phyloP scores from a whole-genome alignment of 2,329 filamentous ascomycete species.

The Pseudocercospora crystallina region DNA sequence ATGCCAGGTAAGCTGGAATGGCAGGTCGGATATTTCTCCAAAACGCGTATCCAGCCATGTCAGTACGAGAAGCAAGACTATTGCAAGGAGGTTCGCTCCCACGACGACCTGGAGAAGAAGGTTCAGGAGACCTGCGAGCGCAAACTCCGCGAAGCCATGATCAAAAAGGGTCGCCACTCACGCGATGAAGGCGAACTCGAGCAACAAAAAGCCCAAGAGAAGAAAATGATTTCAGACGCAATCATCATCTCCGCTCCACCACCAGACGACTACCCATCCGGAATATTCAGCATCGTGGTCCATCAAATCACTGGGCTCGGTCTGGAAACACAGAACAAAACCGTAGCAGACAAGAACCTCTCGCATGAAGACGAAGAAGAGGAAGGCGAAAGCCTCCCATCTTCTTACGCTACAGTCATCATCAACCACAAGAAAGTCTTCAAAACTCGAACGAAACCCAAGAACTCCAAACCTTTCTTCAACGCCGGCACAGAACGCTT shows the following conservation, averaged over 20 bases:
- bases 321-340: constrained; percentile 59
- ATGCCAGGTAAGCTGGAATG: constrained; percentile 70
- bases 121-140: constrained; percentile 55
- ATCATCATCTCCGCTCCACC: constrained; percentile 70
- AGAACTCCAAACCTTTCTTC: constrained; percentile 76
- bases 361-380: constrained; percentile 57
- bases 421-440: constrained; percentile 70
- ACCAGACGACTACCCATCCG: constrained; percentile 60
- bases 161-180: constrained; percentile 50
- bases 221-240: constrained; percentile 56
- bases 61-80: constrained; percentile 63
- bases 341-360: constrained; percentile 47
- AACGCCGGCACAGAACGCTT: constrained; percentile 75
- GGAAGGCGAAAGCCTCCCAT: constrained; percentile 63
- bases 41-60: constrained; percentile 61
- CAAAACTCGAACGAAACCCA: constrained; percentile 72
- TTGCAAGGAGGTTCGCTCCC: constrained; percentile 57
- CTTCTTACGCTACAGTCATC: constrained; percentile 70
- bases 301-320: constrained; percentile 72
- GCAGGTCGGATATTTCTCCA: constrained; percentile 71
- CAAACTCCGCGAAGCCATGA: constrained; percentile 66
- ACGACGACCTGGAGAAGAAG: constrained; percentile 60
- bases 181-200: constrained; percentile 54
- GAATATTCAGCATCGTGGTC: constrained; percentile 68
- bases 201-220: constrained; percentile 68